Evolutionary conservation across 169 alveolate species (phyloP).

Genomic region (Plasmodium billcollinsi): DNA sequence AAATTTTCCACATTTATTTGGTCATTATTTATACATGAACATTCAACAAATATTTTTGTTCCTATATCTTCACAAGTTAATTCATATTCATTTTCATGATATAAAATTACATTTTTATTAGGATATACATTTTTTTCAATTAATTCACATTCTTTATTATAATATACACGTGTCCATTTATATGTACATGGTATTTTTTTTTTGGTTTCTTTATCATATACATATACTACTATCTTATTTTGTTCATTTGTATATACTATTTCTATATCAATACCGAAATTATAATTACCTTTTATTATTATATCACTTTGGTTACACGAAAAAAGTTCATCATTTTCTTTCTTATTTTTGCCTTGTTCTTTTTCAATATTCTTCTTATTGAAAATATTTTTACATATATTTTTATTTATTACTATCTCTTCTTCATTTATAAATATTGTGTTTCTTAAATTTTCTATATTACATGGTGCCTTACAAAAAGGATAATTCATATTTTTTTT

Average conservation of each 20-base stretch:
- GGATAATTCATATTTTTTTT: conserved; percentile 65
- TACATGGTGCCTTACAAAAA: conserved; percentile 71
- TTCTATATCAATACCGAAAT: conserved; percentile 40
- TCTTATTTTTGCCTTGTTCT: neutral
- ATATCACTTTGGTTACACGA: conserved; percentile 34
- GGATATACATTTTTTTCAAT: conserved; percentile 3
- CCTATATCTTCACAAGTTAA: conserved; percentile 67
- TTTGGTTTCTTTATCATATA: conserved; percentile 41
- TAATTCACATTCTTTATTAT: conserved; percentile 1
- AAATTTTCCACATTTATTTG: neutral
- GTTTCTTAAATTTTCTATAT: conserved; percentile 41
- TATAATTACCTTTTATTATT: conserved; percentile 22
- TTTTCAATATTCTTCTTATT: conserved; percentile 9
- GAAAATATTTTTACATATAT: conserved; percentile 24
- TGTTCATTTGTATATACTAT: conserved; percentile 24
- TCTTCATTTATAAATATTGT: conserved; percentile 58
- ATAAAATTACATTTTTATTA: neutral
- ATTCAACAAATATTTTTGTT: conserved; percentile 48
- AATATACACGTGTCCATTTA: conserved; percentile 31
- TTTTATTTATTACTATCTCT: conserved; percentile 54
- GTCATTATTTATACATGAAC: conserved; percentile 23
- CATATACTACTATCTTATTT: conserved; percentile 58
- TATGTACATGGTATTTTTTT: conserved; percentile 46
- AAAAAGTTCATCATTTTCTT: conserved; percentile 25
- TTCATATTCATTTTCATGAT: conserved; percentile 29